A percentile compares a stretch with the other conserved stretches of the same genome.
These are phyloP conservation scores for Paramecium tetraurelia DNA, from an alignment of 73 alveolate genomes.

Conservation along the genomic window DNA sequence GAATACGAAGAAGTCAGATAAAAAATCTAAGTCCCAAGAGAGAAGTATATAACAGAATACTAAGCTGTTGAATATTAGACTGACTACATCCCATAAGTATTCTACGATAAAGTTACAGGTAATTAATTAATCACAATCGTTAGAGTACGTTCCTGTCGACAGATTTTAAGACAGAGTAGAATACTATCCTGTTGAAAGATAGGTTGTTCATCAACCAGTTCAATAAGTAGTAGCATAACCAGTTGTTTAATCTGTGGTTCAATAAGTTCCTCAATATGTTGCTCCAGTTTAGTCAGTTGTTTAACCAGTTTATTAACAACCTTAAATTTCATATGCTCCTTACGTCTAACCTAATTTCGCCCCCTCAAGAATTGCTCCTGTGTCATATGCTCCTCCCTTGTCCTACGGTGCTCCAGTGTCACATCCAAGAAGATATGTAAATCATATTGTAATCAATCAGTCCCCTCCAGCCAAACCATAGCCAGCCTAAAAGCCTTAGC, in stretches of 20 bases:
- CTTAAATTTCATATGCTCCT: background rate
- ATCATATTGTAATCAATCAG: background rate
- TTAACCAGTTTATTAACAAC: background rate
- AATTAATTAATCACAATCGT: background rate
- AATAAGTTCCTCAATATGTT: background rate
- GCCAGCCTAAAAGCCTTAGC: background rate
- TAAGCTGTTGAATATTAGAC: slow-evolving; percentile 1
- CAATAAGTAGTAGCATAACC: background rate
- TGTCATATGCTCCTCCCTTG: background rate
- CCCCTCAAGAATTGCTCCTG: background rate
- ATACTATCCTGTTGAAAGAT: slow-evolving; percentile 55
- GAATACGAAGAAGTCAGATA: slow-evolving; percentile 28
- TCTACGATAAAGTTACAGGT: background rate
- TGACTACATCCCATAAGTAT: background rate
- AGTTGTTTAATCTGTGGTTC: background rate
- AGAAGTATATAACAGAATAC: background rate
- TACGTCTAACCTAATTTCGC: background rate
- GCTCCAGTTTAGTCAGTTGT: background rate
- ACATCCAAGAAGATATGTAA: background rate
- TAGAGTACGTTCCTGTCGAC: slow-evolving; percentile 57
- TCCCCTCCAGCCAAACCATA: background rate
- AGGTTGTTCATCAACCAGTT: slow-evolving; percentile 15
- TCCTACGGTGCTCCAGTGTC: background rate
- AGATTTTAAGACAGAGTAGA: slow-evolving; percentile 57
- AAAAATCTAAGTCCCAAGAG: slow-evolving; percentile 33